A percentile compares a stretch with the other conserved stretches of the same genome.
These are phyloP conservation scores for Pseudogymnoascus sp. DNA, from an alignment of 2,329 filamentous ascomycete species.

Conservation along the genomic window DNA sequence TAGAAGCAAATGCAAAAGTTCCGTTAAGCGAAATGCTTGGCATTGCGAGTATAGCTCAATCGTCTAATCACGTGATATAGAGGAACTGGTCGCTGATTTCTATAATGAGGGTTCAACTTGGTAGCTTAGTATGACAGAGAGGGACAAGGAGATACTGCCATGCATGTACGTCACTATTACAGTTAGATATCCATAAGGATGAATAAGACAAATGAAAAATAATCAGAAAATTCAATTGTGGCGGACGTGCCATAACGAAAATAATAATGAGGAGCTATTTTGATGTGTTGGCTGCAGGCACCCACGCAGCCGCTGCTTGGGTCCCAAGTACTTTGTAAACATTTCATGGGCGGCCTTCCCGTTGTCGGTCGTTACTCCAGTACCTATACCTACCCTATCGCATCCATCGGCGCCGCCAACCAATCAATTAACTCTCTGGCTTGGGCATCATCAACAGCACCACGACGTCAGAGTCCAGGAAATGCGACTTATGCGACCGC, in stretches of 20 bases:
- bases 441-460: conserved; percentile 10
- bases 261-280: neutral
- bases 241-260: neutral
- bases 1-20: conserved; percentile 7
- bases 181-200: neutral
- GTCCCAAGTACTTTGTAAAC: neutral
- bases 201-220: neutral
- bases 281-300: conserved; percentile 8
- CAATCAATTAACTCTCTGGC: conserved; percentile 9
- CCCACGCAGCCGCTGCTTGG: neutral
- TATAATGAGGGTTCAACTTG: neutral
- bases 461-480: conserved; percentile 7
- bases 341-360: conserved; percentile 8
- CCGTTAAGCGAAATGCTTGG: conserved; percentile 6
- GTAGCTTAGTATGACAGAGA: neutral
- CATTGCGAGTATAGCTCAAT: neutral
- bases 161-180: neutral
- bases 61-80: neutral
- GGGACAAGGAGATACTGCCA: neutral
- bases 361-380: neutral
- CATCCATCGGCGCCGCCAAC: neutral
- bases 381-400: neutral
- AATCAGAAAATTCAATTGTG: neutral
- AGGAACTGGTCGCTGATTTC: neutral
- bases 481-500: conserved; percentile 10